These are phyloP conservation scores for Arthrobotrys sinensis DNA, from an alignment of 2,329 filamentous ascomycete species.

Conservation along the genomic window DNA sequence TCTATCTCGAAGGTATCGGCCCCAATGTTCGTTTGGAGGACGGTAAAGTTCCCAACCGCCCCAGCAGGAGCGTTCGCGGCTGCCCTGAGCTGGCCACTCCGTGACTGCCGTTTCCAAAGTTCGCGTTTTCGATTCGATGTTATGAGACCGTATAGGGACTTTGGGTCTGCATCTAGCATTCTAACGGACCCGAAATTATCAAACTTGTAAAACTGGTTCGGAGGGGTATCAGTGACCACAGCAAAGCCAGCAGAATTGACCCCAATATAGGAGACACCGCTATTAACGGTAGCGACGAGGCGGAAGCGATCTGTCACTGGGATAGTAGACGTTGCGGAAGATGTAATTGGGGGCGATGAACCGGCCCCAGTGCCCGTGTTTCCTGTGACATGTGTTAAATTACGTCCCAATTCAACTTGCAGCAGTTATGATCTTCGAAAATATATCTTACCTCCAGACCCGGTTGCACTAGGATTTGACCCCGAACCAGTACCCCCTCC, in stretches of 20 bases:
- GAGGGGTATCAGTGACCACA: slow-evolving; percentile 4
- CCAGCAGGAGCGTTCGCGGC: neutral
- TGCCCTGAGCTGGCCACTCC: neutral
- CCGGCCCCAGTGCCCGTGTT: neutral
- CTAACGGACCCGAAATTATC: slow-evolving; percentile 1
- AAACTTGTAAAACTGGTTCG: neutral
- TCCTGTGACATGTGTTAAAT: neutral
- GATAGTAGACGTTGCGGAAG: neutral
- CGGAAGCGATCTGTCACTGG: neutral
- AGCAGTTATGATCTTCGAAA: neutral
- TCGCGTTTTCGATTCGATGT: neutral
- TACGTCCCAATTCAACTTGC: neutral
- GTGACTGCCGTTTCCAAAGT: neutral
- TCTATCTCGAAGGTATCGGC: neutral
- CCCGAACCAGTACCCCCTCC: neutral
- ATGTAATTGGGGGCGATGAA: neutral
- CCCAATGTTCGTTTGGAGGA: neutral
- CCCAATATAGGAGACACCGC: neutral
- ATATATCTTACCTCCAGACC: slow-evolving; percentile 1
- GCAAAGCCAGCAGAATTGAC: slow-evolving; percentile 10
- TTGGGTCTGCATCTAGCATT: neutral
- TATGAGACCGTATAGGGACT: neutral
- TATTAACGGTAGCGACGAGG: neutral
- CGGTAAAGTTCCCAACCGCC: slow-evolving; percentile 8
- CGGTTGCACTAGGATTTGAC: neutral